Conservation (phyloP, 352 stramenopile genomes). For the Pythium catenulatum region DNA sequence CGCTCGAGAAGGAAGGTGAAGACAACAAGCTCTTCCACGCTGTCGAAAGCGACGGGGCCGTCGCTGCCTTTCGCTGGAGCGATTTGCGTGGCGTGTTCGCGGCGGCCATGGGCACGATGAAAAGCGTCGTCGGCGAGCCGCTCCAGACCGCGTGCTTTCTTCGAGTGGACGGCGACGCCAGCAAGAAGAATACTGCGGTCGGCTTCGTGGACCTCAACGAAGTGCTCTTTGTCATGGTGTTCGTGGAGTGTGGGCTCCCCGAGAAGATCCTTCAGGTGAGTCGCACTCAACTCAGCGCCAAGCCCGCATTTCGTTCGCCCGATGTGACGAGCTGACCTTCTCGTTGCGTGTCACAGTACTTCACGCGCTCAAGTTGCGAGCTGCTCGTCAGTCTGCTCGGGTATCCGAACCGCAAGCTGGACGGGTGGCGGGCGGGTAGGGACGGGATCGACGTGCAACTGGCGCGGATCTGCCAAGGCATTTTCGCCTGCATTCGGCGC, state of each 20-base stretch:
- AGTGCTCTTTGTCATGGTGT: slow-evolving; percentile 77
- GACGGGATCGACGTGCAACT: not conserved
- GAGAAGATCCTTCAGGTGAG: slow-evolving; percentile 57
- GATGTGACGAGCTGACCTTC: not conserved
- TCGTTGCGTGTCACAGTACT: slow-evolving; percentile 67
- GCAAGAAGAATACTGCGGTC: slow-evolving; percentile 32
- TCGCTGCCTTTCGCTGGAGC: slow-evolving; percentile 51
- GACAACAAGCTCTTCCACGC: slow-evolving; percentile 81
- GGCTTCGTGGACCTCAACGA: slow-evolving; percentile 75
- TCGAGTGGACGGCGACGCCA: not conserved
- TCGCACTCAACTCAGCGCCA: no score
- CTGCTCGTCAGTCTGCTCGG: slow-evolving; percentile 76
- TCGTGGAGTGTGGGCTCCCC: slow-evolving; percentile 45
- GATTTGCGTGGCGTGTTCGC: slow-evolving; percentile 78
- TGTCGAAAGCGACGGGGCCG: not conserved
- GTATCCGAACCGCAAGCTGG: slow-evolving; percentile 70
- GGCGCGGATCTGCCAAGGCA: not conserved
- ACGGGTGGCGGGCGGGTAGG: slow-evolving; percentile 42
- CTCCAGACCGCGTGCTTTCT: slow-evolving; percentile 69
- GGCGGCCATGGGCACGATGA: slow-evolving; percentile 73
- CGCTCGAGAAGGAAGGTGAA: slow-evolving; percentile 81
- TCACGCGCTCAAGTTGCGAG: slow-evolving; percentile 73
- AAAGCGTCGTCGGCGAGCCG: slow-evolving; percentile 71
- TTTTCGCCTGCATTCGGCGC: slow-evolving; percentile 46
- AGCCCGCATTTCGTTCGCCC: no score